Base-by-base conservation (phyloP, 2,329 filamentous ascomycete genomes). In the Sarocladiaceae sp. region DNA sequence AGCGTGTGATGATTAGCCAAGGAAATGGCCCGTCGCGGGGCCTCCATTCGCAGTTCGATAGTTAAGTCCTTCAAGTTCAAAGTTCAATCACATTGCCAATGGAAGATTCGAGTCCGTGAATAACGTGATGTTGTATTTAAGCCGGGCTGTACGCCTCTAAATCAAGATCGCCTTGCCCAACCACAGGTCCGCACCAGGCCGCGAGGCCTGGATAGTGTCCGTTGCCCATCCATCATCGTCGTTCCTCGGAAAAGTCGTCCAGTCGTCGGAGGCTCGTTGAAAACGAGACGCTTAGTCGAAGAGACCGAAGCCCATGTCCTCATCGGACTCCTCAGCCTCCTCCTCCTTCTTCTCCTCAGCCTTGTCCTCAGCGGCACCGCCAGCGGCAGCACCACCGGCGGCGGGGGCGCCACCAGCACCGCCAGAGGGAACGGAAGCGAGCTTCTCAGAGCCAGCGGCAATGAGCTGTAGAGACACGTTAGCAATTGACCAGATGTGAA, bases 341-440 rank as follows among this genome's bases (percentile, higher is more conserved):
- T 83, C 80, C 74, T 84, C 75, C 89, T 79, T 89, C 93, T 90
- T 83, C 83, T 94, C 89, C 72, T 89, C 86, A 76, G 87, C 85
- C 68, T 80, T 79, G 73, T 85, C 83, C 69, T 80, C 81, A 62
- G 82, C 76, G 58, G 73, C 75, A 62, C 75, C 83, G 64, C 76
- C 84, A 64, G 77, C 88, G 63, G 78, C 86, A 65, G 76, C 87
- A 68, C 78, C 88, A 70, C 77, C 83, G 72, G 79, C 80, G 66
- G 78, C 79, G 66, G 77, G 78, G 65, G 80, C 88, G 74, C 80
- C 88, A 71, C 84, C 90, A 69, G 79, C 82, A 75, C 92, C 92
- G 68, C 92, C 94, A 68, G 89, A 90, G 75, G 94, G 92, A 70
- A 99, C 93, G 76, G 93, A 97, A 66, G 94, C 94, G 68, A 99